Conservation (phyloP, 768 basidiomycete species). For the Royoungia palumana region DNA sequence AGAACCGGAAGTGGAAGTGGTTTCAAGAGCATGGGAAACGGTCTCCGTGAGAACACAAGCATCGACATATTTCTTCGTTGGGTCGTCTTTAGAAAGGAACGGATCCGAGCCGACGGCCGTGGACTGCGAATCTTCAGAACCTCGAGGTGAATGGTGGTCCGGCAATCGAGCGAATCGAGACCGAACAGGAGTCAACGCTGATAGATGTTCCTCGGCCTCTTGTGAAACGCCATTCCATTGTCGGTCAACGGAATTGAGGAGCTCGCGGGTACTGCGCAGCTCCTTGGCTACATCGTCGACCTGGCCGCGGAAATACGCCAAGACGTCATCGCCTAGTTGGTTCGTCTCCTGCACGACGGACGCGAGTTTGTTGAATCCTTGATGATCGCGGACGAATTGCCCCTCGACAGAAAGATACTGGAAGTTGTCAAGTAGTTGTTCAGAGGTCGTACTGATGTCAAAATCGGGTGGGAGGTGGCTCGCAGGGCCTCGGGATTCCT, state of each 20-base stretch:
- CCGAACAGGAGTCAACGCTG: neutral
- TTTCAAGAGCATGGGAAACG: slow-evolving; percentile 15
- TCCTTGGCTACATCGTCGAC: slow-evolving; percentile 50
- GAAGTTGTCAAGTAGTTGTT: slow-evolving; percentile 53
- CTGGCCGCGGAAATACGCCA: slow-evolving; percentile 51
- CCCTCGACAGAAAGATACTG: slow-evolving; percentile 45
- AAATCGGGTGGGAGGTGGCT: slow-evolving; percentile 39
- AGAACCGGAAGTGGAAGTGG: slow-evolving; percentile 21
- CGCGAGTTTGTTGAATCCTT: slow-evolving; percentile 42
- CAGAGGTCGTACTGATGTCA: slow-evolving; percentile 43
- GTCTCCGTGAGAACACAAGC: slow-evolving; percentile 19
- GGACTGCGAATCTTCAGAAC: slow-evolving; percentile 63
- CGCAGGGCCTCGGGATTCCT: slow-evolving; percentile 33
- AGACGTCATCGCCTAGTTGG: slow-evolving; percentile 43
- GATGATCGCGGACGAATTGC: slow-evolving; percentile 35
- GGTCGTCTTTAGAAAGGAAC: slow-evolving; percentile 11
- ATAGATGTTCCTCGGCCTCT: slow-evolving; percentile 45
- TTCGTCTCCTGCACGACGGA: slow-evolving; percentile 47
- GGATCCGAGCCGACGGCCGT: slow-evolving; percentile 43
- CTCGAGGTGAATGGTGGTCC: slow-evolving; percentile 44
- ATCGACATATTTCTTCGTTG: slow-evolving; percentile 17
- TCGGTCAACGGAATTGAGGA: slow-evolving; percentile 41
- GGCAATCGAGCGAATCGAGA: slow-evolving; percentile 11
- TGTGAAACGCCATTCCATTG: slow-evolving; percentile 44
- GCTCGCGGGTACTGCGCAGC: slow-evolving; percentile 44